These are phyloP conservation scores for Penicillium digitatum DNA, from an alignment of 2,329 filamentous ascomycete species.

Conservation along the genomic window DNA sequence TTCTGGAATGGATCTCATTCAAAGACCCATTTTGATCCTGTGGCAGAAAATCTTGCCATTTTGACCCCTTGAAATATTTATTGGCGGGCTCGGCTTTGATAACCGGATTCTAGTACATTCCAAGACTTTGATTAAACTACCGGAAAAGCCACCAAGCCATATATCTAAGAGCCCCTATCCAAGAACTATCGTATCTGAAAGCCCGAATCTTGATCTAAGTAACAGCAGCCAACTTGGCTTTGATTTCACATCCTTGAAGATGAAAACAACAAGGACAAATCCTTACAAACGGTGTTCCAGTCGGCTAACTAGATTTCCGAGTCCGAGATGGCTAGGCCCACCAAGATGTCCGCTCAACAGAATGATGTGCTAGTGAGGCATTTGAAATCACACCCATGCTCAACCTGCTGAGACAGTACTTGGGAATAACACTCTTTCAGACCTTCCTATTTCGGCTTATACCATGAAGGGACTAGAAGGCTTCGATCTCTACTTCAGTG, in stretches of 20 bases:
- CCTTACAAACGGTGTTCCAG: not conserved
- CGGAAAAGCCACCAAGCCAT: not conserved
- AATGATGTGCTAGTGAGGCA: no score
- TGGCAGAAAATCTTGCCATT: not conserved
- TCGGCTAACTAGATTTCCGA: not conserved
- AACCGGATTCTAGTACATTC: not conserved
- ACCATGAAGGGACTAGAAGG: not conserved
- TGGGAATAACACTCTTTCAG: no score
- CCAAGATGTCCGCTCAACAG: not conserved
- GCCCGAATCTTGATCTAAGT: no score
- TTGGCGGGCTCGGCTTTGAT: not conserved
- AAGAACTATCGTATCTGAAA: no score
- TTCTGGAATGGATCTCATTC: not conserved
- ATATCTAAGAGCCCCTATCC: no score
- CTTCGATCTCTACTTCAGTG: not conserved
- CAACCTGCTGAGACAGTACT: not conserved
- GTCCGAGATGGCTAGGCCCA: not conserved
- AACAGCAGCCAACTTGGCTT: not conserved
- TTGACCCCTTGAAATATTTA: not conserved
- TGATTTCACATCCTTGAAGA: not conserved
- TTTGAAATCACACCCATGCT: not conserved
- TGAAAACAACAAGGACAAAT: not conserved
- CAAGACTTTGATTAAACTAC: not conserved
- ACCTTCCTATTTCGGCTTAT: not conserved
- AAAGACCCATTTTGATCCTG: not conserved